A percentile compares a stretch with the other conserved stretches of the same genome.
Conservation (phyloP, 2,329 filamentous ascomycete genomes). For the Alternaria gansuensis region DNA sequence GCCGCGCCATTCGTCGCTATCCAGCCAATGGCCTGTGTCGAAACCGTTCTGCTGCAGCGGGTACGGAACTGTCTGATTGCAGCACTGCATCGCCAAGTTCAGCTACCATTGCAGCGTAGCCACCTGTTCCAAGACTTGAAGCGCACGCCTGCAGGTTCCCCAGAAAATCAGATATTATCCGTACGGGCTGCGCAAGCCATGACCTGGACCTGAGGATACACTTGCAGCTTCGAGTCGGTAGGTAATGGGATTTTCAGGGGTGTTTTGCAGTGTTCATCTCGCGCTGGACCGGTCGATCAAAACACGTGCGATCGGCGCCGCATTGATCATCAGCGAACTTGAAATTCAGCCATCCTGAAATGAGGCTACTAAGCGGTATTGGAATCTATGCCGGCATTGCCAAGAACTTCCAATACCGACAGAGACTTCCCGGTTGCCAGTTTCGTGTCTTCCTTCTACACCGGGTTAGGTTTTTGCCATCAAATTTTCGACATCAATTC, state of each 20-base stretch:
- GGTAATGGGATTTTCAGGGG: neutral
- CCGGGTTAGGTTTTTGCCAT: neutral
- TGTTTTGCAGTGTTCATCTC: neutral
- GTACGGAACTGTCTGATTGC: neutral
- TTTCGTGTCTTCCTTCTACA: neutral
- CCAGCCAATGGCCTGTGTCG: too few species aligned
- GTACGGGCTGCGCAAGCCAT: slow-evolving; percentile 29
- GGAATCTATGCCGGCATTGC: neutral
- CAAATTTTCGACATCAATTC: neutral
- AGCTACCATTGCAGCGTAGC: slow-evolving; percentile 28
- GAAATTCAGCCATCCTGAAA: neutral
- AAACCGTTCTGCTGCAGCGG: neutral
- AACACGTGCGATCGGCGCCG: slow-evolving; percentile 20
- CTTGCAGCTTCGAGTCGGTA: neutral
- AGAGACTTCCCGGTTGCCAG: neutral
- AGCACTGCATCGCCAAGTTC: slow-evolving; percentile 15
- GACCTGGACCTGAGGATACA: neutral
- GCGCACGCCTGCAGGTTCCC: slow-evolving; percentile 8
- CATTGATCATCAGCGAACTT: slow-evolving; percentile 10
- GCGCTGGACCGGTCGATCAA: neutral
- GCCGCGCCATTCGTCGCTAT: neutral
- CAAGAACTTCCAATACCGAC: neutral
- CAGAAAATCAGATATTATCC: slow-evolving; percentile 36
- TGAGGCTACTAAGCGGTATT: neutral
- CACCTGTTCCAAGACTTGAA: slow-evolving; percentile 25